Evolutionary conservation across 2,329 filamentous ascomycete species (phyloP).

Genomic region (Epichloe aotearoae): DNA sequence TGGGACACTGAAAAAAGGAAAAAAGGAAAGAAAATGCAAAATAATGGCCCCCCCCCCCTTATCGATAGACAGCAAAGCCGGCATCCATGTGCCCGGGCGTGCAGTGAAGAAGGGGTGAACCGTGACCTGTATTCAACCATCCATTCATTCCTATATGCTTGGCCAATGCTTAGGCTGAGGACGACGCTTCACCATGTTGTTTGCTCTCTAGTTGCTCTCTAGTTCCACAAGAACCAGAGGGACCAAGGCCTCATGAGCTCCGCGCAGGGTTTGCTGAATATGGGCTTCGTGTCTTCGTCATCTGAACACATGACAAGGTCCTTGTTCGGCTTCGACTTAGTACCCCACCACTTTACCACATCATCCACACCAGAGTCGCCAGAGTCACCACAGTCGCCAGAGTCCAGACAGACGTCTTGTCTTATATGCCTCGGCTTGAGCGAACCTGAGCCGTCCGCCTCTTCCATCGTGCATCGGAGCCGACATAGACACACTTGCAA

Average conservation of each 20-base stretch:
- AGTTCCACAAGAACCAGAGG: background rate
- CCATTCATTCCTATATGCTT: no score
- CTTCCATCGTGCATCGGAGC: background rate
- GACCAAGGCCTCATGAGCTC: background rate
- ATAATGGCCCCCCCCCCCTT: background rate
- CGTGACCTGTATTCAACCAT: background rate
- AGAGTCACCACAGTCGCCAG: background rate
- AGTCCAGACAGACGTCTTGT: background rate
- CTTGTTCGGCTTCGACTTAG: background rate
- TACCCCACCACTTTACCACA: background rate
- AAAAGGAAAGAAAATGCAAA: no score
- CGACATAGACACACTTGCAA: background rate
- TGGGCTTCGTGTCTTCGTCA: background rate
- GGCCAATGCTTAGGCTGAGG: background rate
- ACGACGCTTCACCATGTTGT: background rate
- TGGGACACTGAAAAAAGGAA: background rate
- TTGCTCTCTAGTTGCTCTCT: constrained; percentile 1
- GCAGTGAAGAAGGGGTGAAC: background rate
- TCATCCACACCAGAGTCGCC: background rate
- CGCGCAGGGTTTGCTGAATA: background rate
- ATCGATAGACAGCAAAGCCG: constrained; percentile 2
- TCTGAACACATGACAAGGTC: background rate
- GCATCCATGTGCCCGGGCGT: background rate
- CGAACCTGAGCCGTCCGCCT: background rate
- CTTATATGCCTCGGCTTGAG: background rate